These are phyloP conservation scores for Metschnikowia chrysomelidarum DNA, from an alignment of 805 yeast genomes.

Conservation along the genomic window DNA sequence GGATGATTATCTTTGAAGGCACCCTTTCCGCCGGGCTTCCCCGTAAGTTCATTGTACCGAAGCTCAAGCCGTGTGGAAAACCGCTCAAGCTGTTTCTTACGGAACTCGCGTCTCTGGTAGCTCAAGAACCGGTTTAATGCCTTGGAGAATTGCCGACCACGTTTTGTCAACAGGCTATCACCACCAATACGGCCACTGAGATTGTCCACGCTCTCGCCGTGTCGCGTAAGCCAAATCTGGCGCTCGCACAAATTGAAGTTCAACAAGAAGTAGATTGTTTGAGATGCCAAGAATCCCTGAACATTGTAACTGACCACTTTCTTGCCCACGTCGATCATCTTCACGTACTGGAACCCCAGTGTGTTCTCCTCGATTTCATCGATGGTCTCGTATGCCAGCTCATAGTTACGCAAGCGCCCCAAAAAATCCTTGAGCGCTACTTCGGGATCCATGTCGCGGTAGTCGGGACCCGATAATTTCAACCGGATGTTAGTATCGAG, in stretches of 20 bases:
- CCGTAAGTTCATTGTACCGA: conserved; percentile 34
- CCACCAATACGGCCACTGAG: conserved; percentile 89
- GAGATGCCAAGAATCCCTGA: conserved; percentile 84
- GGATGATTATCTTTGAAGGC: conserved; percentile 16
- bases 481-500: conserved; percentile 82
- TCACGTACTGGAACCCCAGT: conserved; percentile 73
- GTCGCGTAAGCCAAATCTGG: conserved; percentile 93
- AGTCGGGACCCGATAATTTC: conserved; percentile 92
- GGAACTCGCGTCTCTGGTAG: conserved; percentile 65
- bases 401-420: conserved; percentile 77
- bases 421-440: conserved; percentile 76
- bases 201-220: conserved; percentile 89
- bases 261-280: conserved; percentile 83
- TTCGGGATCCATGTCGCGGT: conserved; percentile 78
- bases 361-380: conserved; percentile 75
- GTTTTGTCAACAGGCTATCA: conserved; percentile 72
- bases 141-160: conserved; percentile 73
- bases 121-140: conserved; percentile 75
- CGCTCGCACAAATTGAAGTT: conserved; percentile 82
- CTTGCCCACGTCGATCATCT: conserved; percentile 94
- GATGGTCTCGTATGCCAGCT: conserved; percentile 85
- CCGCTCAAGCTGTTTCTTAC: conserved; percentile 56
- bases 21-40: conserved; percentile 22
- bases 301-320: conserved; percentile 91
- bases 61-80: conserved; percentile 47